phyloP scores from a whole-genome alignment of 139 green algal genomes.

The Eudorina sp. region DNA sequence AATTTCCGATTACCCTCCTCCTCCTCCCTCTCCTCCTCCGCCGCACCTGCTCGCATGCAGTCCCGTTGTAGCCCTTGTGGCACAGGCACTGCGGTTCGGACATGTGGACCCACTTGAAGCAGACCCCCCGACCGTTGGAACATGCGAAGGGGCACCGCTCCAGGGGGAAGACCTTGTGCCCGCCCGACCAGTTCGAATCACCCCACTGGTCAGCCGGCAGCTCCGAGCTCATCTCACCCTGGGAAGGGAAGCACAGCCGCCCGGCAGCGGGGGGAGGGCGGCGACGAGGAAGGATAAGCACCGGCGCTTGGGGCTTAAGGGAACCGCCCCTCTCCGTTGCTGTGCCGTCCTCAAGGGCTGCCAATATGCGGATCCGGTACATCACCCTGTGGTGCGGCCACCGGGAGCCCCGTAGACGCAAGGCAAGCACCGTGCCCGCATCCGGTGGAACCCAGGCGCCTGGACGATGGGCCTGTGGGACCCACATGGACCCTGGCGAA shows the following conservation, averaged over 20 bases:
- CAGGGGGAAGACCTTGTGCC: constrained; percentile 14
- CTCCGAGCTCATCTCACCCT: background rate
- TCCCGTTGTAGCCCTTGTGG: constrained; percentile 36
- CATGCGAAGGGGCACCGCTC: background rate
- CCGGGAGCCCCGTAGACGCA: no score
- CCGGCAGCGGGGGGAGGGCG: background rate
- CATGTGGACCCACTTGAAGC: background rate
- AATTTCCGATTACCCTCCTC: no score
- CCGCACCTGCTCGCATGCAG: background rate
- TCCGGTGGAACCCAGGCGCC: no score
- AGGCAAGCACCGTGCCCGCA: no score
- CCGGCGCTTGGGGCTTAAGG: no score
- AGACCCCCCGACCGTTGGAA: constrained; percentile 36
- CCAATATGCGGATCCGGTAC: no score
- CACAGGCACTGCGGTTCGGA: background rate
- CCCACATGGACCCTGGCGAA: no score
- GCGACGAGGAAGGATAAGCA: background rate
- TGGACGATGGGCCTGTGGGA: no score
- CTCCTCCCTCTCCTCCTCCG: background rate
- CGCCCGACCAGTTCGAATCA: background rate
- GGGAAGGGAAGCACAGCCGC: background rate
- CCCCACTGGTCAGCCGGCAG: background rate
- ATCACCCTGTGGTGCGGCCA: no score
- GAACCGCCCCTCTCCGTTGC: no score
- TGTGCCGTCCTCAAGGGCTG: no score